Evolutionary conservation across 1,139 yeast genomes (phyloP), one percentile per base, ranked within the genome.

Genomic region (Scheffersomyces quercinus): DNA sequence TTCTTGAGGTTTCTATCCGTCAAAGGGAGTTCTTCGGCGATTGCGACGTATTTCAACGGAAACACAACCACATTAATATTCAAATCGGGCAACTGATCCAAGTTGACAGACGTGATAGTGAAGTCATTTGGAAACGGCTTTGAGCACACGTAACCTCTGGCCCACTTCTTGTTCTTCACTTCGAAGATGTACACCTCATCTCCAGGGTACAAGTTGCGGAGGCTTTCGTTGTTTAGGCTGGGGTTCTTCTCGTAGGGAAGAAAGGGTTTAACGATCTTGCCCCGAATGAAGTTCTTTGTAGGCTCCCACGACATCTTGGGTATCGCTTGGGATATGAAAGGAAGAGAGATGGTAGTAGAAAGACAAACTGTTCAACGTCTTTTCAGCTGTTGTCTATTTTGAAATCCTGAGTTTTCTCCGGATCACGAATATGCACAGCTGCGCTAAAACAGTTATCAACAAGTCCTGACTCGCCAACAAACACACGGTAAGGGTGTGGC

Each of bases 121-220:
- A 82, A 85, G 58, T 84, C 88, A 38, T 80, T 76, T 2, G 93
- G 93, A 46, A 82, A 68, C 4, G 91, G 89, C 50, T 79, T 77
- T 37, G 77, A 56, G 35, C 82, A 70, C 4, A 80, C 74, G 61
- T 88, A 88, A 14, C 91, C 96, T 56, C 96, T 75, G 31, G 84
- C 90, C 96, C 96, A 88, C 48, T 78, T 78, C 12, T 73, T 73
- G 37, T 70, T 70, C 51, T 78, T 79, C 28, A 83, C 73, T 62
- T 89, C 97, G 58, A 89, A 87, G 30, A 88, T 70, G 61, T 79
- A 88, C 28, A 88, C 82, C 50, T 85, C 88, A 60, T 89, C 96
- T 31, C 97, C 97, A 15, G 89, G 85, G 57, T 82, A 84, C 42
- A 88, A 63, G 55, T 85, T 81, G 49, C 68, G 70, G 63, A 77